phyloP scores from a whole-genome alignment of 768 basidiomycete genomes.

The Tricholoma hemisulphureum region DNA sequence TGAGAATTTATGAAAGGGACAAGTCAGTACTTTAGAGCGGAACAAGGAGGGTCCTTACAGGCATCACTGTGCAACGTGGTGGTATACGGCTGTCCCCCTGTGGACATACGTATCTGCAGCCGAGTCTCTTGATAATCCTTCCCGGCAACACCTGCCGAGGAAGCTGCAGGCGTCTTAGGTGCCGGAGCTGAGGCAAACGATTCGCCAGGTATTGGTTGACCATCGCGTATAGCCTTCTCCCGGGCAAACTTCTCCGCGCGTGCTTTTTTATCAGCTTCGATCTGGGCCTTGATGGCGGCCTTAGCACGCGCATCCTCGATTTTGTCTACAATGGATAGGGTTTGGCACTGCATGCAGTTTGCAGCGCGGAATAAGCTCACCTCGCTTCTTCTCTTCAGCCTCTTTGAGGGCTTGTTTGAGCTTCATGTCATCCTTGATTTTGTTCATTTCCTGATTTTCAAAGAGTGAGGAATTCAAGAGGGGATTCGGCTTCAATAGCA shows the following conservation, averaged over 20 bases:
- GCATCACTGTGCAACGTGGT: constrained; percentile 79
- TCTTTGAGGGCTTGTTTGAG: constrained; percentile 81
- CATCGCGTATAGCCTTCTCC: constrained; percentile 91
- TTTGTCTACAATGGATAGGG: constrained; percentile 60
- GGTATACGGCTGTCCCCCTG: constrained; percentile 77
- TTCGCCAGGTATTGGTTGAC: constrained; percentile 42
- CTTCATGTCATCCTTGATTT: constrained; percentile 73
- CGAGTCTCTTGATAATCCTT: constrained; percentile 86
- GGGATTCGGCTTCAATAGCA: not conserved
- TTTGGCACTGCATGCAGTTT: not conserved
- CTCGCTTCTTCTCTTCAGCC: constrained; percentile 75
- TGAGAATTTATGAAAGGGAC: constrained; percentile 25
- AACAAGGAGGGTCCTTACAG: constrained; percentile 45
- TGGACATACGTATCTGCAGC: constrained; percentile 84
- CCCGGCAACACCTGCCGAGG: constrained; percentile 48
- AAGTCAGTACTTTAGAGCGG: not conserved
- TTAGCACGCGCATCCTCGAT: constrained; percentile 82
- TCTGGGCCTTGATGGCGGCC: constrained; percentile 88
- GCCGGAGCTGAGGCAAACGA: constrained; percentile 30
- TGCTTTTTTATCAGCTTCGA: constrained; percentile 88
- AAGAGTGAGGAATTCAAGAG: not conserved
- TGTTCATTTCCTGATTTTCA: constrained; percentile 73
- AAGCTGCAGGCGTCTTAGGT: constrained; percentile 32
- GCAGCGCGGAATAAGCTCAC: constrained; percentile 36
- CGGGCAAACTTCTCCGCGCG: constrained; percentile 85